Conservation (phyloP, 2,329 filamentous ascomycete genomes). For the Paecilomyces dactylethromorphus region DNA sequence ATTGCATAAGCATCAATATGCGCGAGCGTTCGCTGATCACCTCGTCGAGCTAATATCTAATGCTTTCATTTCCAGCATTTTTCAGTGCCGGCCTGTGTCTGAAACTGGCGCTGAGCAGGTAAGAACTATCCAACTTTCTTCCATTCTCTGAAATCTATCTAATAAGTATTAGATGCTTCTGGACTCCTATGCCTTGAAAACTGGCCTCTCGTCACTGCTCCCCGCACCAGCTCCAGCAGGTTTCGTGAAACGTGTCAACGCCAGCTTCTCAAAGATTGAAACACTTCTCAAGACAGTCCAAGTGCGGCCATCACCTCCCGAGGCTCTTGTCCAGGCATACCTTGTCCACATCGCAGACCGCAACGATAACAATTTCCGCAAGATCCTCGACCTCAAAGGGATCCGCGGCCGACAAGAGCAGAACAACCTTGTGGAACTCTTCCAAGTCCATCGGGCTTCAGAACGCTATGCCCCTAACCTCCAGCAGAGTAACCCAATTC, state of each 20-base stretch:
- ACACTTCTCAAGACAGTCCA: slow-evolving; percentile 93
- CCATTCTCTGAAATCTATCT: slow-evolving; percentile 3
- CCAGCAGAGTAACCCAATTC: slow-evolving; percentile 61
- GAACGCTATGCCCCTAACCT: slow-evolving; percentile 60
- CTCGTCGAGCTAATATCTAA: slow-evolving; percentile 81
- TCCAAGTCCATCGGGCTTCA: slow-evolving; percentile 72
- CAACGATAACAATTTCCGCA: slow-evolving; percentile 90
- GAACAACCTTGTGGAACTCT: slow-evolving; percentile 75
- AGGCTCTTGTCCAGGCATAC: slow-evolving; percentile 93
- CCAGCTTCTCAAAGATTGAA: slow-evolving; percentile 79
- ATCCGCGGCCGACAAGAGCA: slow-evolving; percentile 76
- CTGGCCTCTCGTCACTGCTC: slow-evolving; percentile 42
- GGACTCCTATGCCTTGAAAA: slow-evolving; percentile 70
- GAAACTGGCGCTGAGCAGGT: slow-evolving; percentile 92
- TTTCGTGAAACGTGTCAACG: slow-evolving; percentile 80
- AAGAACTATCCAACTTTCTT: slow-evolving; percentile 13
- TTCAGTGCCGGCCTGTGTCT: slow-evolving; percentile 82
- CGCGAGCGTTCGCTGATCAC: slow-evolving; percentile 89
- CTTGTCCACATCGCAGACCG: slow-evolving; percentile 94
- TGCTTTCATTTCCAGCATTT: slow-evolving; percentile 74
- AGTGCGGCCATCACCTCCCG: slow-evolving; percentile 82
- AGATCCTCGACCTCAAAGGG: slow-evolving; percentile 92
- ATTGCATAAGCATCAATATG: slow-evolving; percentile 86
- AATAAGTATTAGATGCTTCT: slow-evolving; percentile 67
- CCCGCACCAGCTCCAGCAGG: slow-evolving; percentile 53